phyloP scores from a whole-genome alignment of 2,329 filamentous ascomycete species.

The Sporothrix pseudoabietina region DNA sequence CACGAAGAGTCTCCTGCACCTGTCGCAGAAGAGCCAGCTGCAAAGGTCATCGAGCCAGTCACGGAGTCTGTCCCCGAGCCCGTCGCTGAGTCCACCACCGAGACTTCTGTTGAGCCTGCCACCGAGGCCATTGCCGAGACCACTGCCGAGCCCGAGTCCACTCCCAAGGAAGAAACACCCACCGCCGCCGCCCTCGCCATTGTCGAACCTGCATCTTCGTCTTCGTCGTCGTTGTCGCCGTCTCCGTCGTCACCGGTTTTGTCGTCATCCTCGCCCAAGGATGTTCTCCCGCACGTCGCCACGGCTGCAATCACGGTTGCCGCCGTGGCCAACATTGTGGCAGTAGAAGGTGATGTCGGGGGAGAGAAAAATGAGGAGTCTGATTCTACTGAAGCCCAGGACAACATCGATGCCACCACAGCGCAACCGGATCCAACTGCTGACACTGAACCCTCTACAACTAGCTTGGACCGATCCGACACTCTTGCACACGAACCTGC shows the following conservation, averaged over 20 bases:
- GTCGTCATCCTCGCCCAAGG: background rate
- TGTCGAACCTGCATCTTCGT: background rate
- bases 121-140: background rate
- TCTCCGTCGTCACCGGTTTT: background rate
- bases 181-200: background rate
- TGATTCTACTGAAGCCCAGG: background rate
- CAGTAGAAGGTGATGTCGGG: constrained; percentile 30
- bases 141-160: background rate
- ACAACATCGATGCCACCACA: background rate
- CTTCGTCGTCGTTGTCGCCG: background rate
- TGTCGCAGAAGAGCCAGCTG: background rate
- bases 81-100: background rate
- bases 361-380: constrained; percentile 2
- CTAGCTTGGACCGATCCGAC: constrained; percentile 28
- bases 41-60: background rate
- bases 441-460: constrained; percentile 28
- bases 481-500: constrained; percentile 30
- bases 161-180: background rate
- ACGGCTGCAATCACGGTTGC: constrained; percentile 24
- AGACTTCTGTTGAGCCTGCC: background rate
- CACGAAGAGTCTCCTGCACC: background rate
- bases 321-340: constrained; percentile 23
- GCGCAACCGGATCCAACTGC: constrained; percentile 16
- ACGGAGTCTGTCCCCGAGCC: background rate
- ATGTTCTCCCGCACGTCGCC: constrained; percentile 23